Evolutionary conservation across 2,329 filamentous ascomycete genomes (phyloP).

Genomic region (Fusarium buxicola): DNA sequence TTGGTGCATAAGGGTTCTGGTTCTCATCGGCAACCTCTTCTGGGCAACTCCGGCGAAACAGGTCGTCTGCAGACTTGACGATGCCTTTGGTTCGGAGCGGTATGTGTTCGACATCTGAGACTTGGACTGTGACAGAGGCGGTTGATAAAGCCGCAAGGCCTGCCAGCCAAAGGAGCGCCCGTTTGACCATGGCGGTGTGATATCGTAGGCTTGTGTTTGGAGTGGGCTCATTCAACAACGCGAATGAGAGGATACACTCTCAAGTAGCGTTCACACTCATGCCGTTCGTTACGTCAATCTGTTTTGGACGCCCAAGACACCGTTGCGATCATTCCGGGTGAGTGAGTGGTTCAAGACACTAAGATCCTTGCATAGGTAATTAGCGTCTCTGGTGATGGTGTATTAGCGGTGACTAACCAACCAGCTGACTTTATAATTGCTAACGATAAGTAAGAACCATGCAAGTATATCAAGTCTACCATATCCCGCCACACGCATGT

Average conservation of each 20-base stretch:
- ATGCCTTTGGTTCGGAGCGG: slow-evolving; percentile 37
- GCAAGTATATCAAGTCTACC: too few relatives aligned
- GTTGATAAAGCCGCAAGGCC: slow-evolving; percentile 25
- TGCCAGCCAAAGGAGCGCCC: slow-evolving; percentile 24
- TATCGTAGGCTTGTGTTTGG: background rate
- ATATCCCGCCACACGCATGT: too few relatives aligned
- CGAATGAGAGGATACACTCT: background rate
- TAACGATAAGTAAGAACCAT: too few relatives aligned
- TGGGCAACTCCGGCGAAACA: slow-evolving; percentile 50
- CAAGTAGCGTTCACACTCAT: background rate
- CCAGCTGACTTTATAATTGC: too few relatives aligned
- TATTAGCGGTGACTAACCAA: background rate
- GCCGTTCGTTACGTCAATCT: too few relatives aligned
- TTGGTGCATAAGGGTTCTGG: slow-evolving; percentile 40
- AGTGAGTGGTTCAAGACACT: background rate
- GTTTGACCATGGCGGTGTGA: slow-evolving; percentile 16
- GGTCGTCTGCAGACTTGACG: slow-evolving; percentile 46
- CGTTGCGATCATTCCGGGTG: background rate
- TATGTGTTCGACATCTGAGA: slow-evolving; percentile 45
- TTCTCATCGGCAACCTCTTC: slow-evolving; percentile 45
- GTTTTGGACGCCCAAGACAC: background rate
- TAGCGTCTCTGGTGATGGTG: too few relatives aligned
- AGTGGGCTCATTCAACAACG: background rate
- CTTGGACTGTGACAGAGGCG: slow-evolving; percentile 43
- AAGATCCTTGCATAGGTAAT: slow-evolving; percentile 1